These are phyloP conservation scores for Rhizophora apiculata DNA, from an alignment of 345 rosid species.

Conservation along the genomic window DNA sequence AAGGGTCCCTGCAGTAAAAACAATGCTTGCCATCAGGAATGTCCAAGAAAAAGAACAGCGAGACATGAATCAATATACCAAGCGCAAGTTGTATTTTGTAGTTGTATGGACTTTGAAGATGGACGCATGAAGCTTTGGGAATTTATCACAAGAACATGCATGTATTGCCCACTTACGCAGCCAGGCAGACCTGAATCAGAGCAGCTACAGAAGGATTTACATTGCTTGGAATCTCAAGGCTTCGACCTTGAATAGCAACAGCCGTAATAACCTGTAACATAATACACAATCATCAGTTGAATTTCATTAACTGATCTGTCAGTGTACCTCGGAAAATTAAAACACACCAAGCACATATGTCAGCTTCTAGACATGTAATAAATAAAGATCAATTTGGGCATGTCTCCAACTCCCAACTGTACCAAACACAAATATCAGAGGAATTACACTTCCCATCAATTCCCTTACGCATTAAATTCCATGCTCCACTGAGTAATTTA, in stretches of 20 bases:
- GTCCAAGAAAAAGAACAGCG: not conserved
- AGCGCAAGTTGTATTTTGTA: too few species aligned
- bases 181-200: slow-evolving; percentile 18
- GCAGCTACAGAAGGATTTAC: slow-evolving; percentile 27
- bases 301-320: not conserved
- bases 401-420: not conserved
- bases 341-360: not conserved
- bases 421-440: too few species aligned
- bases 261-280: slow-evolving; percentile 21
- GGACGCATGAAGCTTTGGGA: not conserved
- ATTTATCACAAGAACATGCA: not conserved
- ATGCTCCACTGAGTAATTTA: too few species aligned
- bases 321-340: not conserved
- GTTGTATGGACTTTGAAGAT: too few species aligned
- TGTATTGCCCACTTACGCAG: slow-evolving; percentile 15
- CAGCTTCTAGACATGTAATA: not conserved
- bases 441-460: too few species aligned
- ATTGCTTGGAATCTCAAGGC: slow-evolving; percentile 22
- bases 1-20: slow-evolving; percentile 20
- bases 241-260: slow-evolving; percentile 21
- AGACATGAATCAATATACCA: not conserved
- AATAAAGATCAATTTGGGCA: not conserved
- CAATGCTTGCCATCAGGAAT: not conserved
- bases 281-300: not conserved
- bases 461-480: too few species aligned